Evolutionary conservation across 805 yeast genomes (phyloP).

Genomic region (Danielia reshetovae): DNA sequence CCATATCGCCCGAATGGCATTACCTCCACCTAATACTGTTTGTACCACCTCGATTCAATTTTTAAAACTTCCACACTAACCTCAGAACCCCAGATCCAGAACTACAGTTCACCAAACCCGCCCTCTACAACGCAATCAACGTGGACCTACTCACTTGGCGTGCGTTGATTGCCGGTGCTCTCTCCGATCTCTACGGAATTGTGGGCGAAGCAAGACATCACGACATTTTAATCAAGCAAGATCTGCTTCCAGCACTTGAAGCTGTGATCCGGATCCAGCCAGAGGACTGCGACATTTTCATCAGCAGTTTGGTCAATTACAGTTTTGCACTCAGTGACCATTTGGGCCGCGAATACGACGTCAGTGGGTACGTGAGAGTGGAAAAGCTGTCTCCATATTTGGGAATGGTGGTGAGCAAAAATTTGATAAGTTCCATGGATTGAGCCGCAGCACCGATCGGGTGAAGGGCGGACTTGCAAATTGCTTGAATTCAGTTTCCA

Average conservation of each 20-base stretch:
- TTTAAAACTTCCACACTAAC: conserved; percentile 7
- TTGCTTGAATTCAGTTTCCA: too few relatives aligned
- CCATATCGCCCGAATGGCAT: conserved; percentile 22
- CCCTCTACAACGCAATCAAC: conserved; percentile 13
- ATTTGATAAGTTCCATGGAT: not conserved
- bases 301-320: conserved; percentile 28
- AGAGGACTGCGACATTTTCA: conserved; percentile 27
- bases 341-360: conserved; percentile 19
- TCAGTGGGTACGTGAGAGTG: conserved; percentile 16
- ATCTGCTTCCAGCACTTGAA: conserved; percentile 10
- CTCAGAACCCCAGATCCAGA: conserved; percentile 14
- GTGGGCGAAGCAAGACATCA: conserved; percentile 31
- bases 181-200: conserved; percentile 30
- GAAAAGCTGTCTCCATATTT: conserved; percentile 16
- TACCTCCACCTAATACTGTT: conserved; percentile 22
- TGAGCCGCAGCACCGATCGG: conserved; percentile 1
- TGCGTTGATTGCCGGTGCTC: conserved; percentile 19
- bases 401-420: conserved; percentile 12
- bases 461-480: too few relatives aligned
- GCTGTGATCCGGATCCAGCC: conserved; percentile 25
- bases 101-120: conserved; percentile 7
- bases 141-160: conserved; percentile 34
- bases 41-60: conserved; percentile 7
- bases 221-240: conserved; percentile 21
- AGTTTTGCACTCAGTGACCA: conserved; percentile 26